Conservation (phyloP, 805 yeast species). For the Lachancea lanzarotensis region DNA sequence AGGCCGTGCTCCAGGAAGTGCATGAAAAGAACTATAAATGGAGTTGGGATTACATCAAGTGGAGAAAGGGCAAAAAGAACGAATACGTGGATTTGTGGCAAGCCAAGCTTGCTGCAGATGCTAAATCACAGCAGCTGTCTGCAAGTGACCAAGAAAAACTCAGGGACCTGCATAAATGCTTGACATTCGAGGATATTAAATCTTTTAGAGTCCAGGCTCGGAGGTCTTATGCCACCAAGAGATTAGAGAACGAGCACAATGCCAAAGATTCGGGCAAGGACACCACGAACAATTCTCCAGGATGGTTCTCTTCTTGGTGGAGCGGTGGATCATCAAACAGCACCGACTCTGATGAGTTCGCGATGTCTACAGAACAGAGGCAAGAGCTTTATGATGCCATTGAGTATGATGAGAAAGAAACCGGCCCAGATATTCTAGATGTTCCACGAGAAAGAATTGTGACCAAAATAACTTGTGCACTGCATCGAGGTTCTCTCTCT, state of each 20-base stretch:
- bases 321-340: constrained; percentile 31
- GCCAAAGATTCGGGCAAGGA: constrained; percentile 12
- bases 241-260: constrained; percentile 20
- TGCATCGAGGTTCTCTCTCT: constrained; percentile 72
- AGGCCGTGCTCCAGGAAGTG: constrained; percentile 69
- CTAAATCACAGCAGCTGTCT: constrained; percentile 25
- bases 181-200: constrained; percentile 72
- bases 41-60: constrained; percentile 80
- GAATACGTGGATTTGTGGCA: constrained; percentile 66
- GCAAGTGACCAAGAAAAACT: constrained; percentile 38
- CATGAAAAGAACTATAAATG: constrained; percentile 74
- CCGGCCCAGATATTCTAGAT: constrained; percentile 41
- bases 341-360: constrained; percentile 36
- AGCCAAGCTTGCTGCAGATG: constrained; percentile 38
- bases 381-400: constrained; percentile 89
- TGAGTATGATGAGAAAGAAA: constrained; percentile 70
- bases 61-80: constrained; percentile 65
- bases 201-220: constrained; percentile 80
- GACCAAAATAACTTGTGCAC: constrained; percentile 58
- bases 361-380: constrained; percentile 78
- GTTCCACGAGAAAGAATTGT: constrained; percentile 68
- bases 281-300: constrained; percentile 24
- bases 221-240: constrained; percentile 55
- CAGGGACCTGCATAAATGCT: constrained; percentile 47
- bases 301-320: constrained; percentile 76